phyloP scores from a whole-genome alignment of 1,284 basidiomycete genomes.

The Cerioporus squamosus region DNA sequence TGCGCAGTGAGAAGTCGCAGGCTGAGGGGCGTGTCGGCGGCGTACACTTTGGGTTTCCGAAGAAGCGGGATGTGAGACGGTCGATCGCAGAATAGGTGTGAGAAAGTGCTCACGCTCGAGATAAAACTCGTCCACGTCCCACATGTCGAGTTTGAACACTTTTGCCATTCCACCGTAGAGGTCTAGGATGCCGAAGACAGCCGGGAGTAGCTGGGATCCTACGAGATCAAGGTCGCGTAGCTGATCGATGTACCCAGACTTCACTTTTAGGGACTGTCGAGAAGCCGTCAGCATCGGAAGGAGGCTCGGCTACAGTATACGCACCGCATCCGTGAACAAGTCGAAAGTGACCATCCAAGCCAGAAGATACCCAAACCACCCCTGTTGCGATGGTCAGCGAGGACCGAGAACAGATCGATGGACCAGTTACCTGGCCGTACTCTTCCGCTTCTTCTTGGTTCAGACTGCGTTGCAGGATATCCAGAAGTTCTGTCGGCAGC shows the following conservation, averaged over 20 bases:
- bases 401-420: not conserved
- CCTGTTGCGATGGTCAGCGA: constrained; percentile 33
- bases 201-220: constrained; percentile 71
- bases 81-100: not conserved
- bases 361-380: constrained; percentile 72
- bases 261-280: constrained; percentile 78
- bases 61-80: constrained; percentile 8
- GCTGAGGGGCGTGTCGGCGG: constrained; percentile 58
- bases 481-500: constrained; percentile 71
- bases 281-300: not conserved
- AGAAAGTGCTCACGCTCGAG: constrained; percentile 66
- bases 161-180: constrained; percentile 63
- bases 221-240: constrained; percentile 76
- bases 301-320: constrained; percentile 31
- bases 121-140: constrained; percentile 87
- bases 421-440: constrained; percentile 39
- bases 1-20: constrained; percentile 83
- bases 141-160: constrained; percentile 78
- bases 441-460: constrained; percentile 44
- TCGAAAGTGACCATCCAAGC: constrained; percentile 92
- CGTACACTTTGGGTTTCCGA: constrained; percentile 55
- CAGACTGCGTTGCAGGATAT: constrained; percentile 58
- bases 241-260: constrained; percentile 84
- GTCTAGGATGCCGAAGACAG: constrained; percentile 71
- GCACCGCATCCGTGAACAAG: constrained; percentile 84